Percentiles rank a stretch among this genome's conserved stretches.
Conservation (phyloP, 2,329 filamentous ascomycete species). For the Chrysoporthe austroafricana region DNA sequence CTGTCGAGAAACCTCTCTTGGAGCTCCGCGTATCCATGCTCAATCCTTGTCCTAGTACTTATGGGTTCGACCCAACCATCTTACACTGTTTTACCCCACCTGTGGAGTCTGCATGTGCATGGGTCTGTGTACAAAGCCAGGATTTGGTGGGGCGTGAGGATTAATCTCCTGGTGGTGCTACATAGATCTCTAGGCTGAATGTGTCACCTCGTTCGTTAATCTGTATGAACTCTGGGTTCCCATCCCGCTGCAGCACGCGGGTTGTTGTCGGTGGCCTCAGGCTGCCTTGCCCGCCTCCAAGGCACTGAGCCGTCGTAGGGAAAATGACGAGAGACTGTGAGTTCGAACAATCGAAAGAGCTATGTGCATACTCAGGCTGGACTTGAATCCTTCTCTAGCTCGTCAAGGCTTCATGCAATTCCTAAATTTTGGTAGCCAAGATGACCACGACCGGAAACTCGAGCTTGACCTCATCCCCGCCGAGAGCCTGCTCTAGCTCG, state of each 20-base stretch:
- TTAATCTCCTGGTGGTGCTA: too few species aligned
- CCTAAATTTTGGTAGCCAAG: slow-evolving; percentile 27
- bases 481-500: slow-evolving; percentile 25
- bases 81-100: slow-evolving; percentile 15
- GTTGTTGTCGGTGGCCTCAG: too few species aligned
- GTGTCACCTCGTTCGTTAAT: too few species aligned
- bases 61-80: neutral
- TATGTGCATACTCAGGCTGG: too few species aligned
- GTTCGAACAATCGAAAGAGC: too few species aligned
- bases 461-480: slow-evolving; percentile 24
- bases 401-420: neutral
- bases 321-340: too few species aligned
- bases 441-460: slow-evolving; percentile 31
- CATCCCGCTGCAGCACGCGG: too few species aligned
- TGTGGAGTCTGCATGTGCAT: neutral
- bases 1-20: neutral
- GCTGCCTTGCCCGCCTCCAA: neutral
- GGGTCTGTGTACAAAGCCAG: neutral
- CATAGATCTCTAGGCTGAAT: too few species aligned
- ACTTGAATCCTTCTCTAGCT: neutral
- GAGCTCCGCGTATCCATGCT: neutral
- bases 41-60: neutral
- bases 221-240: too few species aligned
- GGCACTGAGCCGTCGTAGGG: neutral
- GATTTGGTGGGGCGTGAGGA: too few species aligned